phyloP scores from a whole-genome alignment of 371 early-diverging fungal species.

The Lichtheimia corymbifera region DNA sequence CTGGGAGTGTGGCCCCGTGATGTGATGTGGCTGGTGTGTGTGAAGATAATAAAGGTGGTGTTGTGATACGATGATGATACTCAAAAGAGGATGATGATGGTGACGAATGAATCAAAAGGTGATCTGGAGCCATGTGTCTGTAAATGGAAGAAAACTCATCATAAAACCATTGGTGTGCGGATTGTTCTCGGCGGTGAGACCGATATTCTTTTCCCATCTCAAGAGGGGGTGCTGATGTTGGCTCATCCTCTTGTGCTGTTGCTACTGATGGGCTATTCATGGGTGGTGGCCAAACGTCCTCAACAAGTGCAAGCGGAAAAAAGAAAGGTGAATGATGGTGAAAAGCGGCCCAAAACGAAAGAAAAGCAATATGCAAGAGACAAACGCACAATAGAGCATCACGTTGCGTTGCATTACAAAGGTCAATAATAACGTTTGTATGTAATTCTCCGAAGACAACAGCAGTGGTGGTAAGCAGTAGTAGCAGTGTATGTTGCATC shows the following conservation, averaged over 20 bases:
- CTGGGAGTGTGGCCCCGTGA: constrained; percentile 9
- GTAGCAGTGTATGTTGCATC: too few species aligned
- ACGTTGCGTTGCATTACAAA: background rate
- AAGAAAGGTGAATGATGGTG: too few species aligned
- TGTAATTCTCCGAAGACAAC: too few species aligned
- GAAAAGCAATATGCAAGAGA: constrained; percentile 3
- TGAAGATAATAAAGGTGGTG: background rate
- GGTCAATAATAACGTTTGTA: too few species aligned
- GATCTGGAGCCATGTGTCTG: constrained; percentile 22
- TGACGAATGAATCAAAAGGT: background rate
- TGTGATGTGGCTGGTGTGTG: background rate
- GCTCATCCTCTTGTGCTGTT: too few species aligned
- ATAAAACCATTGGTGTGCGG: constrained; percentile 34
- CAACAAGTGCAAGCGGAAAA: too few species aligned
- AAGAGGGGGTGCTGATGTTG: too few species aligned
- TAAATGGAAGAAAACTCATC: constrained; percentile 40
- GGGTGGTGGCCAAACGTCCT: too few species aligned
- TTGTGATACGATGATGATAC: background rate
- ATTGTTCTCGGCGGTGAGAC: background rate
- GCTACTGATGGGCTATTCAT: too few species aligned
- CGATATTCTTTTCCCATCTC: too few species aligned
- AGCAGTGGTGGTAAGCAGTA: too few species aligned
- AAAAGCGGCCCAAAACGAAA: background rate
- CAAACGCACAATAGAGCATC: background rate
- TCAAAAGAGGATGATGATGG: background rate